Percentiles rank a stretch among this genome's conserved stretches.
These are phyloP conservation scores for Geotrichum europaeum DNA, from an alignment of 1,139 yeast species.

Conservation along the genomic window DNA sequence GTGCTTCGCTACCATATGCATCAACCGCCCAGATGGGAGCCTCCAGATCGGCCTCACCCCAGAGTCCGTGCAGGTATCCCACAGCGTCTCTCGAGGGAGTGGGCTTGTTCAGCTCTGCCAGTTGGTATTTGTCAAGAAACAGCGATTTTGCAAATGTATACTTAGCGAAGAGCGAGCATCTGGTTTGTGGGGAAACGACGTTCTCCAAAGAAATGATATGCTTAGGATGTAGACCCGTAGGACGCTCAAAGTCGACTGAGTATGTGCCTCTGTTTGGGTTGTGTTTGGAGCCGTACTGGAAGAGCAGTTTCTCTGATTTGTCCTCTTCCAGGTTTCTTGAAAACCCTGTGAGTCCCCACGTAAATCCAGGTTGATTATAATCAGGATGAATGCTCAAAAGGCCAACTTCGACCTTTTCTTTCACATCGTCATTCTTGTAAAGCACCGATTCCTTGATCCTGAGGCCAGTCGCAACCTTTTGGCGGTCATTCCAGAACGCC, in stretches of 20 bases:
- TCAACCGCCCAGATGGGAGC: constrained; percentile 45
- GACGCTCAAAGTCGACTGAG: constrained; percentile 31
- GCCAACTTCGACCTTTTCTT: constrained; percentile 27
- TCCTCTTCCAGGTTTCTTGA: constrained; percentile 23
- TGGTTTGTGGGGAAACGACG: constrained; percentile 21
- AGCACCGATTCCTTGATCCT: constrained; percentile 1
- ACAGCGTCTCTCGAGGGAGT: constrained; percentile 32
- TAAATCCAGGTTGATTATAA: constrained; percentile 20
- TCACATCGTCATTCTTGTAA: not conserved
- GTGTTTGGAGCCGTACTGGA: constrained; percentile 24
- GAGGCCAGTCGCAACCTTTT: constrained; percentile 9
- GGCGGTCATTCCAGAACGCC: constrained; percentile 22
- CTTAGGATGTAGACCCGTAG: constrained; percentile 45
- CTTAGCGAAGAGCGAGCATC: constrained; percentile 39
- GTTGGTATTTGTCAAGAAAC: constrained; percentile 40
- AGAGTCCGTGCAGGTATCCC: constrained; percentile 34
- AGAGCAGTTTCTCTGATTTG: constrained; percentile 23
- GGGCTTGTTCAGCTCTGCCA: constrained; percentile 32
- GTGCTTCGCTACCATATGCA: constrained; percentile 43
- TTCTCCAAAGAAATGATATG: constrained; percentile 23
- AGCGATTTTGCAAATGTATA: constrained; percentile 36
- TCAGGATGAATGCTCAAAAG: constrained; percentile 21
- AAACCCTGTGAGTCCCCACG: constrained; percentile 26
- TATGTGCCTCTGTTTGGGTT: constrained; percentile 27
- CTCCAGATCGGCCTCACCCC: constrained; percentile 43